These are phyloP conservation scores for Colletotrichum tropicale DNA, from an alignment of 2,329 filamentous ascomycete species.

Conservation along the genomic window DNA sequence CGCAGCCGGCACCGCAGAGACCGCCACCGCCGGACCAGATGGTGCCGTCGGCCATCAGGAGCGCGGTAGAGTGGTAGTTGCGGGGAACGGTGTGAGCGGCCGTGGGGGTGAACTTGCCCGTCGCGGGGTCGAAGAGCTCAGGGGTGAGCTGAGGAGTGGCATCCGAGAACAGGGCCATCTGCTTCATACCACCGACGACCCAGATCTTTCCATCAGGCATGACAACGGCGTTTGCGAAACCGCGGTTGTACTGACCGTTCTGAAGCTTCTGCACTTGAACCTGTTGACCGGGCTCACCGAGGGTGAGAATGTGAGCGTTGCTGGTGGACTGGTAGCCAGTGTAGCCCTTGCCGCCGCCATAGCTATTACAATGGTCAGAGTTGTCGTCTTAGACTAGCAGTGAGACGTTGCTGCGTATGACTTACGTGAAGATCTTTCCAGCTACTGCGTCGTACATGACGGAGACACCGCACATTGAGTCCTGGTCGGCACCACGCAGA, in stretches of 20 bases:
- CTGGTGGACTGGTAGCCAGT: conserved; percentile 41
- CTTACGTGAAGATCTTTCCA: conserved; percentile 56
- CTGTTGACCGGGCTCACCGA: conserved; percentile 33
- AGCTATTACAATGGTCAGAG: not conserved
- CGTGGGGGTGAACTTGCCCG: not conserved
- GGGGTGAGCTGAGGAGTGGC: conserved; percentile 41
- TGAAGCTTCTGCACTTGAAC: not conserved
- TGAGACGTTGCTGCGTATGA: not conserved
- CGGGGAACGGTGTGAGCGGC: conserved; percentile 42
- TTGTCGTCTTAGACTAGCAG: not conserved
- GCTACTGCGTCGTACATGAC: conserved; percentile 65
- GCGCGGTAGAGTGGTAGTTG: conserved; percentile 52
- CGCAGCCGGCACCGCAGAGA: conserved; percentile 48
- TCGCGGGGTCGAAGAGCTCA: conserved; percentile 48
- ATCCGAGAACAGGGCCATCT: conserved; percentile 49
- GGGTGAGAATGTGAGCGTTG: conserved; percentile 53
- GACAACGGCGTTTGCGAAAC: conserved; percentile 48
- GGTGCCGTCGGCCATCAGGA: conserved; percentile 53
- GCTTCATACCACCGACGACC: conserved; percentile 48
- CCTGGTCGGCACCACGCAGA: conserved; percentile 43
- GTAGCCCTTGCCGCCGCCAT: conserved; percentile 54
- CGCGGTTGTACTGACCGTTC: conserved; percentile 32
- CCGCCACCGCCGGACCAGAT: conserved; percentile 57
- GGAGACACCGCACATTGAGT: conserved; percentile 59
- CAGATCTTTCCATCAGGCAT: conserved; percentile 53